A percentile compares a stretch with the other conserved stretches of the same genome.
phyloP scores from a whole-genome alignment of 768 basidiomycete species.

The Cyathus striatus region DNA sequence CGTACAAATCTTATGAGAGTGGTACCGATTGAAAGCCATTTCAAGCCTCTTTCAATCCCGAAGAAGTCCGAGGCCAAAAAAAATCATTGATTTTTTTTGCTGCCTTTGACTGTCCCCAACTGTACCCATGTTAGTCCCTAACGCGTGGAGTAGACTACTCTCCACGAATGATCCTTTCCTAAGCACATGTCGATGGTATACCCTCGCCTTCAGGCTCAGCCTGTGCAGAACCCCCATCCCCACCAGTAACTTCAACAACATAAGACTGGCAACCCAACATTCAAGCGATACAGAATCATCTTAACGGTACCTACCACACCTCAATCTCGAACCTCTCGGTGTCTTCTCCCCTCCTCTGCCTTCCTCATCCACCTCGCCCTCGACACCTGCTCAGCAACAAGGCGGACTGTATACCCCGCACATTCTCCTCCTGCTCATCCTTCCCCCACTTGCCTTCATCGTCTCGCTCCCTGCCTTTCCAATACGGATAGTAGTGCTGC shows the following conservation, averaged over 20 bases:
- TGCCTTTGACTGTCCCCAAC: constrained; percentile 74
- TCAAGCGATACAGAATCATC: constrained; percentile 86
- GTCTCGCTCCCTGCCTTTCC: constrained; percentile 44
- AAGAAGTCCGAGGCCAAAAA: too few relatives aligned
- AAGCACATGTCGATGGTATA: constrained; percentile 65
- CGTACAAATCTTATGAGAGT: too few relatives aligned
- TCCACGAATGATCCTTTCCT: constrained; percentile 70
- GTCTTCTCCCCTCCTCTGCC: constrained; percentile 17
- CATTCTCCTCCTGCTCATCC: constrained; percentile 40
- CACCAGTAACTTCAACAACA: constrained; percentile 51
- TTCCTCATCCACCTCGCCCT: constrained; percentile 5
- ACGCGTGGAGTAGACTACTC: constrained; percentile 53
- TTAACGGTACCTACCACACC: constrained; percentile 70
- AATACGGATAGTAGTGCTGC: constrained; percentile 38
- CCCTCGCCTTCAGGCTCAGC: constrained; percentile 51
- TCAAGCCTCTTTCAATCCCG: too few relatives aligned
- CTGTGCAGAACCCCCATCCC: constrained; percentile 21
- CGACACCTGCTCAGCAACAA: too few relatives aligned
- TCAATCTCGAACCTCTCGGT: constrained; percentile 45
- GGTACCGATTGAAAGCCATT: too few relatives aligned
- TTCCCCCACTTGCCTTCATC: constrained; percentile 44
- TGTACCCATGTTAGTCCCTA: constrained; percentile 57
- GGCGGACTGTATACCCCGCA: constrained; percentile 47
- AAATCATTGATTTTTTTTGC: too few relatives aligned
- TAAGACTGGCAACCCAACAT: constrained; percentile 84